Conservation (phyloP, 345 rosid genomes). For the Citrus sp. region DNA sequence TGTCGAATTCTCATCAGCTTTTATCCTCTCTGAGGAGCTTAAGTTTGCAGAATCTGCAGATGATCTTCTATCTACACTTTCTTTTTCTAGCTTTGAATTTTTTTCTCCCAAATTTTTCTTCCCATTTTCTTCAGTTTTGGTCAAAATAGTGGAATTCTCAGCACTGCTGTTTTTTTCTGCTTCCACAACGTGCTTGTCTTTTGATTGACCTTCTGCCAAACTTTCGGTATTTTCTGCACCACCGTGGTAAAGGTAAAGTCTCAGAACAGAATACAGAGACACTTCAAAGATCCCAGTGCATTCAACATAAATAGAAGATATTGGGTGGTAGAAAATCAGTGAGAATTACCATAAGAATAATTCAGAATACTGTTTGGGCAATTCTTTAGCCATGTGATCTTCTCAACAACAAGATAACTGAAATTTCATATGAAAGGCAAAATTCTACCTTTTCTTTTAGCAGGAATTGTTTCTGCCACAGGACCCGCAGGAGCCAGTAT, state of each 20-base stretch:
- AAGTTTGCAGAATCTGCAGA: not conserved
- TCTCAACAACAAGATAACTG: not conserved
- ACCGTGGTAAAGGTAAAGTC: not conserved
- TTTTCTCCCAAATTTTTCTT: slow-evolving; percentile 8
- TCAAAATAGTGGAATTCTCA: slow-evolving; percentile 9
- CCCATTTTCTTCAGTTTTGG: slow-evolving; percentile 16
- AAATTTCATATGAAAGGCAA: not conserved
- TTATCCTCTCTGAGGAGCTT: slow-evolving; percentile 13
- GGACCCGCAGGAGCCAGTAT: slow-evolving; percentile 4
- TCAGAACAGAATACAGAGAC: not conserved
- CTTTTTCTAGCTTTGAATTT: slow-evolving; percentile 18
- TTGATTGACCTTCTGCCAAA: slow-evolving; percentile 12
- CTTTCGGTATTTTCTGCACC: slow-evolving; percentile 7
- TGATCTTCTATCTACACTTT: not conserved
- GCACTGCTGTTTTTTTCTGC: slow-evolving; percentile 13
- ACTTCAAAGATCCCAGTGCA: not conserved
- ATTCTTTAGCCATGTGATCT: not conserved
- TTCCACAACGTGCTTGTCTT: slow-evolving; percentile 13
- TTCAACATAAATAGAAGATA: not conserved
- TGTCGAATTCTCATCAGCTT: slow-evolving; percentile 18
- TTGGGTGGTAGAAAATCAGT: not conserved
- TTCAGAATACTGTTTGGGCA: not conserved
- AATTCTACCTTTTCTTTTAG: slow-evolving; percentile 20
- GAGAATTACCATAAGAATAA: not conserved
- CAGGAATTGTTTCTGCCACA: not conserved